phyloP scores from a whole-genome alignment of 106 monocot genomes.

The Dactylorhiza incarnata region DNA sequence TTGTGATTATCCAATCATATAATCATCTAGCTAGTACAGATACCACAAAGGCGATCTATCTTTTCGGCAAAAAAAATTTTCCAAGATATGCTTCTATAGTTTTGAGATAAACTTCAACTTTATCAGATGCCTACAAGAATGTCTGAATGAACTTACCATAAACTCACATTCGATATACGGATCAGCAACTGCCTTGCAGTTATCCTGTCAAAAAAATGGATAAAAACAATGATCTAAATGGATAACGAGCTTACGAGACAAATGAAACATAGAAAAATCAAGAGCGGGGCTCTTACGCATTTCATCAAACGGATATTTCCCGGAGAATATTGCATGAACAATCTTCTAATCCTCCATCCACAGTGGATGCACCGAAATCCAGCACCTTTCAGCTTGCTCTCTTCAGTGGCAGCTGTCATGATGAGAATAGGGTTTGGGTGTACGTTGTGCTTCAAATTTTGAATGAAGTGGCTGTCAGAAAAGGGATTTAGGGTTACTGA shows the following conservation, averaged over 20 bases:
- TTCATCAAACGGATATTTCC: conserved; percentile 90
- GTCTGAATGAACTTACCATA: conserved; percentile 39
- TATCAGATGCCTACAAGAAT: background rate
- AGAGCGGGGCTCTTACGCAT: conserved; percentile 37
- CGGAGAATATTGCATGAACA: conserved; percentile 69
- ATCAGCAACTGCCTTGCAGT: conserved; percentile 75
- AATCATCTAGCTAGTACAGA: too few species aligned
- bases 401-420: background rate
- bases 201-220: conserved; percentile 33
- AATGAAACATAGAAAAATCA: background rate
- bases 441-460: background rate
- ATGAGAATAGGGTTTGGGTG: background rate
- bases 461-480: background rate
- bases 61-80: background rate
- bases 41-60: background rate
- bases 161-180: conserved; percentile 97
- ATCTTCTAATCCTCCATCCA: conserved; percentile 24
- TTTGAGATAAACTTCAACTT: conserved; percentile 1
- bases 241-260: background rate
- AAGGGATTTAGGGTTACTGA: background rate
- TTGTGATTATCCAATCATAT: background rate
- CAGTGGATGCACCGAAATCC: conserved; percentile 53
- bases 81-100: background rate
- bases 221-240: background rate
- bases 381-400: background rate